Evolutionary conservation across 768 basidiomycete species (phyloP), one percentile per base, ranked within the genome.

Genomic region (Pulveroboletus ravenelii): DNA sequence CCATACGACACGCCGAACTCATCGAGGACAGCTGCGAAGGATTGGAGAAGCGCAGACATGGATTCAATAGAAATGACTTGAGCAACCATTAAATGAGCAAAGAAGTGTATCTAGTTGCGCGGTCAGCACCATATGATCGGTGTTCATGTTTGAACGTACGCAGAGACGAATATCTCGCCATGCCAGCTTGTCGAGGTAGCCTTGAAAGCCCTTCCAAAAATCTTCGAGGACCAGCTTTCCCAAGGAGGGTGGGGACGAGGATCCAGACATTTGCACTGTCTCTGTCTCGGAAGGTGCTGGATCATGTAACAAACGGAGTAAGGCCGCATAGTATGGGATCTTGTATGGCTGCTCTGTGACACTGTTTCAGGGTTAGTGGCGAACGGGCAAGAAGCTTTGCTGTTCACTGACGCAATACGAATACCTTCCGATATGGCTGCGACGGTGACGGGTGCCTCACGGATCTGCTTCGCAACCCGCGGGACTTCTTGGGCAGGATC

Each of bases 271-370:
- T n/a, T 52, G 56, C 1, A 48, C 51, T 6, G 49, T 49, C 2
- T 66, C 65, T 31, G 69, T 69, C 36, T 75, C 78, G 35, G 69
- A 59, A 15, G 61, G 54, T 10, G 59, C 51, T 34, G 67, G 73
- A 59, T 81, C 78, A 58, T 82, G 78, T 35, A 97, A 72, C 35
- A 83, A 70, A 18, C 84, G 78, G 42, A 96, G 75, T 15, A 97
- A 70, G 10, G 89, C 81, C 12, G 90, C 90, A 69, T 93, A 93
- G 63, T 84, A 88, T 0, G 92, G 87, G 32, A 90, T 87, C 74
- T 98, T 99, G 75, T 83, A 93, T 0, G 94, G 93, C 60, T 96
- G 88, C 70, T 97, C 91, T 1, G 87, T 91, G 46, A 91, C 82
- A 44, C 90, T 93, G 62, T 17, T 40, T 12, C 12, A 32, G 3